These are phyloP conservation scores for Symbiodinium pilosum DNA, from an alignment of 73 alveolate species.

Conservation along the genomic window DNA sequence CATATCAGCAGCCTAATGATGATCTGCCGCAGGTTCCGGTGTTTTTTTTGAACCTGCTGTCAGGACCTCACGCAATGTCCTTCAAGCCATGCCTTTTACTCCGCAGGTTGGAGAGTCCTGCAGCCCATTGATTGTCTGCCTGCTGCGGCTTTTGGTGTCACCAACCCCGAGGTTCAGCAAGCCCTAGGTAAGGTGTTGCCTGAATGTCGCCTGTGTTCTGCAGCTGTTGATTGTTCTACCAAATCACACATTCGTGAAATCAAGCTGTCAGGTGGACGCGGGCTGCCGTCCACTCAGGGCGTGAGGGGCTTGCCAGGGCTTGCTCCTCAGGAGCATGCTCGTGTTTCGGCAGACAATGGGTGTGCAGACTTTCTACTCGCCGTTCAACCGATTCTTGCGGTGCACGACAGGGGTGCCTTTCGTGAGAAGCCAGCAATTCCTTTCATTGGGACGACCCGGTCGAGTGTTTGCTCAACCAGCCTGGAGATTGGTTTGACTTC, in stretches of 20 bases:
- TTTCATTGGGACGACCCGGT: not conserved
- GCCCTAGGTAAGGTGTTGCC: not conserved
- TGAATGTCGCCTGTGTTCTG: not conserved
- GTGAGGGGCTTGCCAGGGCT: not conserved
- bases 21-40: too few relatives aligned
- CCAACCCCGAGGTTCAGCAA: not conserved
- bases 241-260: not conserved
- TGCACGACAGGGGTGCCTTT: not conserved
- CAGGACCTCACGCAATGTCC: too few relatives aligned
- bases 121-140: too few relatives aligned
- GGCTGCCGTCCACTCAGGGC: not conserved
- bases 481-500: too few relatives aligned
- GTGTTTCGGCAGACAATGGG: not conserved
- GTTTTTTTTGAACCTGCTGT: too few relatives aligned
- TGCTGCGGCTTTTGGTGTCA: too few relatives aligned
- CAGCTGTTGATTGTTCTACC: not conserved
- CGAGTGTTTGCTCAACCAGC: too few relatives aligned
- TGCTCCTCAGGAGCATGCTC: not conserved
- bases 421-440: conserved; percentile 17
- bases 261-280: not conserved
- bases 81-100: too few relatives aligned
- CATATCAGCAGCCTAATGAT: too few relatives aligned
- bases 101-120: too few relatives aligned
- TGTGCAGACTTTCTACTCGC: not conserved
- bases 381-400: not conserved